A percentile compares a stretch with the other conserved stretches of the same genome.
phyloP scores from a whole-genome alignment of 331 rosid species.

The Quercus lobata region DNA sequence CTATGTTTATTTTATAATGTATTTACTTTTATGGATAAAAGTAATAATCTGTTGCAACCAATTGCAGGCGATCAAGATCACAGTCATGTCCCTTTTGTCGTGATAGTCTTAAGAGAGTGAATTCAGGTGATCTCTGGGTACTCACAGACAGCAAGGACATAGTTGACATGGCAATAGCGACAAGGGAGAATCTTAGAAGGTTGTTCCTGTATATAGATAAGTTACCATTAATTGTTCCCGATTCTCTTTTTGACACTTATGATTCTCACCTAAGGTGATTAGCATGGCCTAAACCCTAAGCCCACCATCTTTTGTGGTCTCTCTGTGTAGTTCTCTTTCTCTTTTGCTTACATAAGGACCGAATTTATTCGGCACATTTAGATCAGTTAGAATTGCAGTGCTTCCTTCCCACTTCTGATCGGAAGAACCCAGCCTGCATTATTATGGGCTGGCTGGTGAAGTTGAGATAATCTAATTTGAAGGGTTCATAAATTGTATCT shows the following conservation, averaged over 20 bases:
- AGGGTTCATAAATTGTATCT: conserved; percentile 42
- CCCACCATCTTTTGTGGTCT: conserved; percentile 24
- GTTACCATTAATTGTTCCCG: conserved; percentile 77
- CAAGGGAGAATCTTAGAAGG: conserved; percentile 80
- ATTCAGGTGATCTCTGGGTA: conserved; percentile 89
- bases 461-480: conserved; percentile 36
- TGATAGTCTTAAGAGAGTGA: conserved; percentile 84
- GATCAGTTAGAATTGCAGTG: conserved; percentile 34
- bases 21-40: not conserved
- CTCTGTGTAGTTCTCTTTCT: conserved; percentile 31
- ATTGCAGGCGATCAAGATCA: conserved; percentile 81
- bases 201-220: conserved; percentile 87
- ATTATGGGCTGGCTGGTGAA: conserved; percentile 59
- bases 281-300: conserved; percentile 11
- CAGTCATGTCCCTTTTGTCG: conserved; percentile 95
- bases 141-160: conserved; percentile 66
- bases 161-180: conserved; percentile 71
- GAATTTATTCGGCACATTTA: conserved; percentile 31
- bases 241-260: conserved; percentile 66
- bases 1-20: not conserved
- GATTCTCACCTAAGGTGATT: conserved; percentile 78
- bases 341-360: conserved; percentile 26
- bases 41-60: not conserved
- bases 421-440: conserved; percentile 48
- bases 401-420: conserved; percentile 58